Evolutionary conservation across 2,329 filamentous ascomycete genomes (phyloP).

Genomic region (Exophiala sideris): DNA sequence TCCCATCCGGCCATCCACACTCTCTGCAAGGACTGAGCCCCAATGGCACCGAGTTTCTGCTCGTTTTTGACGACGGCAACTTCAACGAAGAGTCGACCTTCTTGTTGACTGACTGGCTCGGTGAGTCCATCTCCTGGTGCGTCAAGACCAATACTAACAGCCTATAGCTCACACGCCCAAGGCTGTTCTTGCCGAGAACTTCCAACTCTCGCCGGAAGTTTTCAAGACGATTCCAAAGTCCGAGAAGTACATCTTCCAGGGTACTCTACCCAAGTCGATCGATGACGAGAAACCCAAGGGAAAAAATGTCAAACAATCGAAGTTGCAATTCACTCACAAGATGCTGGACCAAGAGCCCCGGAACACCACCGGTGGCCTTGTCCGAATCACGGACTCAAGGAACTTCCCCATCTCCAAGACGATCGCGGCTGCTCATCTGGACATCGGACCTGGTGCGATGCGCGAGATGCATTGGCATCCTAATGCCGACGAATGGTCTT

Average conservation of each 20-base stretch:
- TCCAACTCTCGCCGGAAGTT: conserved; percentile 66
- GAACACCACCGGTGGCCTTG: conserved; percentile 64
- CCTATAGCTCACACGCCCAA: conserved; percentile 63
- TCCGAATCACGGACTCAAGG: conserved; percentile 71
- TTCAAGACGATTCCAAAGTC: conserved; percentile 63
- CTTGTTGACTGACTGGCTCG: conserved; percentile 65
- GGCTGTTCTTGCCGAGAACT: conserved; percentile 70
- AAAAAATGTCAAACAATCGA: conserved; percentile 63
- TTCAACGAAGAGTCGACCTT: conserved; percentile 68
- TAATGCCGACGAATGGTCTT: conserved; percentile 75
- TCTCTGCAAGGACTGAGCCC: conserved; percentile 67
- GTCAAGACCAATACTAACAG: not conserved
- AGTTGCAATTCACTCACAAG: conserved; percentile 66
- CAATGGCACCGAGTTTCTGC: conserved; percentile 63
- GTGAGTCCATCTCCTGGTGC: conserved; percentile 36
- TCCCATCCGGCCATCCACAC: conserved; percentile 73
- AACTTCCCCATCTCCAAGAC: conserved; percentile 73
- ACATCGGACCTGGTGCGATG: conserved; percentile 67
- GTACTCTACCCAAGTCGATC: conserved; percentile 61
- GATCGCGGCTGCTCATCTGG: conserved; percentile 68
- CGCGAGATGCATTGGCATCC: conserved; percentile 84
- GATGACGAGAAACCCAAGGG: conserved; percentile 60
- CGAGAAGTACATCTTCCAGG: conserved; percentile 77
- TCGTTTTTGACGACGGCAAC: conserved; percentile 59
- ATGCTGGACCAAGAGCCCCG: conserved; percentile 68